Evolutionary conservation across 139 green algal genomes (phyloP).

Genomic region (Volvox reticuliferus): DNA sequence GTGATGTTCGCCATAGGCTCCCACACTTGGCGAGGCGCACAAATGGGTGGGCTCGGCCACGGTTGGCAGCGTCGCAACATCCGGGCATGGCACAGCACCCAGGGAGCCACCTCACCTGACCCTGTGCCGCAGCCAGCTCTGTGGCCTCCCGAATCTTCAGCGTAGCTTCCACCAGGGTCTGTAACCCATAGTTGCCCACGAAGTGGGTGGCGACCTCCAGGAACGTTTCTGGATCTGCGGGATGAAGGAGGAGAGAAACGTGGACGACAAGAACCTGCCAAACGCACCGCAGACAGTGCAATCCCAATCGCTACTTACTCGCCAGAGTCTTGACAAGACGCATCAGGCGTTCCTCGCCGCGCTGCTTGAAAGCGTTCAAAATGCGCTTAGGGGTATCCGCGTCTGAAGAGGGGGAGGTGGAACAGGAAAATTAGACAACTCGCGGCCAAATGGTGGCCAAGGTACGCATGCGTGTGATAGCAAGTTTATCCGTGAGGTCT

Average conservation of each 20-base stretch:
- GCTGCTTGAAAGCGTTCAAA: conserved; percentile 26
- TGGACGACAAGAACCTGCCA: no score
- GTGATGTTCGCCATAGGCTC: no score
- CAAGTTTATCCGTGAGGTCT: no score
- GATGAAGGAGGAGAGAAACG: no score
- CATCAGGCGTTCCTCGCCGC: conserved; percentile 38
- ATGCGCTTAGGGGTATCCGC: conserved; percentile 25
- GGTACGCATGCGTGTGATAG: not conserved
- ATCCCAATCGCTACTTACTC: not conserved
- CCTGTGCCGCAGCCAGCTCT: not conserved
- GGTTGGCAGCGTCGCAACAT: no score
- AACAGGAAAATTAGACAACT: not conserved
- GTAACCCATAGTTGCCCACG: conserved; percentile 22
- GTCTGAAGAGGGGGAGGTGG: not conserved
- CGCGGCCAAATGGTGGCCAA: not conserved
- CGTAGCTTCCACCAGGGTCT: conserved; percentile 42
- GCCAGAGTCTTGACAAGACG: conserved; percentile 17
- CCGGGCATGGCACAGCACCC: no score
- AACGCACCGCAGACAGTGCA: no score
- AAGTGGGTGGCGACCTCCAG: conserved; percentile 13
- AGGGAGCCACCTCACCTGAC: not conserved
- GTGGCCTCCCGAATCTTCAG: not conserved
- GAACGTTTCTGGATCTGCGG: conserved; percentile 2
- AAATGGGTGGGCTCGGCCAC: no score
- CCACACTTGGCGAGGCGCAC: no score